phyloP scores from a whole-genome alignment of 129 eudicot species.

The Saposhnikovia divaricata region DNA sequence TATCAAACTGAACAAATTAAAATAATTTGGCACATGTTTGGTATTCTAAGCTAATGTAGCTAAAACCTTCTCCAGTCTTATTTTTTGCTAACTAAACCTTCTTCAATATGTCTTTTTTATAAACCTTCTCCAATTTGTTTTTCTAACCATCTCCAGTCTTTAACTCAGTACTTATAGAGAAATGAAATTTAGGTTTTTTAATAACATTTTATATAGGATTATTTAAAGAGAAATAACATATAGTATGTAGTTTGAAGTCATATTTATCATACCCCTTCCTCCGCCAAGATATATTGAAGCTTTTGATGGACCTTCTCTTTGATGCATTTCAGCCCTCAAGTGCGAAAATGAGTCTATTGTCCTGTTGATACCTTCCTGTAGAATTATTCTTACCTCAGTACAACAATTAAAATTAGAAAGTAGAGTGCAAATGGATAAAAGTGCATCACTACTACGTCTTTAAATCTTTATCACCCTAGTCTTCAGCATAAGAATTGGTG shows the following conservation, averaged over 20 bases:
- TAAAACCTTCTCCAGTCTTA: neutral
- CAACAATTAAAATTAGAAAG: neutral
- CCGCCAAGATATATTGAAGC: slow-evolving; percentile 60
- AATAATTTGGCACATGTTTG: neutral
- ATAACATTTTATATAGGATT: neutral
- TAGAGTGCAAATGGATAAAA: neutral
- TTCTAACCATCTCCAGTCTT: neutral
- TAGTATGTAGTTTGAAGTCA: neutral
- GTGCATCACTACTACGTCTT: neutral
- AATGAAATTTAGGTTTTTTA: neutral
- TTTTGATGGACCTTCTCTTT: slow-evolving; percentile 66
- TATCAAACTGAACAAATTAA: neutral
- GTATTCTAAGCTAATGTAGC: neutral
- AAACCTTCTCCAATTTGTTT: neutral
- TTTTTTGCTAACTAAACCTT: neutral
- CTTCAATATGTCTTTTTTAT: neutral
- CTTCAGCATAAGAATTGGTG: neutral
- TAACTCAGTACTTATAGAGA: neutral
- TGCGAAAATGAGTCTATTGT: slow-evolving; percentile 81
- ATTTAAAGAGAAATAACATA: neutral
- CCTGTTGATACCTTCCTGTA: slow-evolving; percentile 84
- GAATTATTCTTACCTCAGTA: slow-evolving; percentile 7
- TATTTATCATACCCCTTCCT: slow-evolving; percentile 45
- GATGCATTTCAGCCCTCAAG: slow-evolving; percentile 53
- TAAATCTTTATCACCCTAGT: neutral